These are phyloP conservation scores for Trichoderma erinaceum DNA, from an alignment of 495 filamentous ascomycete species.

Conservation along the genomic window DNA sequence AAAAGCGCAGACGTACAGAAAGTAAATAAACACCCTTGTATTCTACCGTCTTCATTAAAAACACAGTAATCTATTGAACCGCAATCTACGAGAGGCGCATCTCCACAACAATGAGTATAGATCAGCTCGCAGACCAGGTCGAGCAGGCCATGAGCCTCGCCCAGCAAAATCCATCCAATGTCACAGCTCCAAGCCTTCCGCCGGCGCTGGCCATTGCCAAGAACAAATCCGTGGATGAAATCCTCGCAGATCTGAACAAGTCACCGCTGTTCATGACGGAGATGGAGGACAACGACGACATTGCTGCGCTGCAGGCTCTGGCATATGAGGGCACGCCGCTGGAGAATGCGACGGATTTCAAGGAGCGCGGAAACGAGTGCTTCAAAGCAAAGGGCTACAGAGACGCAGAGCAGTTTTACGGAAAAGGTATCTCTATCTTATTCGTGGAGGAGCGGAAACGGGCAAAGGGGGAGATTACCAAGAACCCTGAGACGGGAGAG, in stretches of 20 bases:
- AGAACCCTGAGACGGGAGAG: slow-evolving; percentile 30
- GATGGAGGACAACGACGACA: slow-evolving; percentile 72
- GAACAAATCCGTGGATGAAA: slow-evolving; percentile 61
- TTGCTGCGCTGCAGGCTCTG: slow-evolving; percentile 82
- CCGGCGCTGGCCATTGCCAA: slow-evolving; percentile 53
- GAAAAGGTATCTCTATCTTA: slow-evolving; percentile 68
- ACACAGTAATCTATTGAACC: not conserved
- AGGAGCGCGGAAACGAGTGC: slow-evolving; percentile 84
- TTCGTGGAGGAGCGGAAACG: slow-evolving; percentile 48
- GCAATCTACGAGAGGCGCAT: not conserved
- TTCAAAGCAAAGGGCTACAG: slow-evolving; percentile 66
- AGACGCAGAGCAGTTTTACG: slow-evolving; percentile 88
- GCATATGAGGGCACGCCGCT: slow-evolving; percentile 85
- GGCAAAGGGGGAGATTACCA: slow-evolving; percentile 19
- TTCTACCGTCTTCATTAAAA: not conserved
- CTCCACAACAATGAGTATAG: slow-evolving; percentile 22
- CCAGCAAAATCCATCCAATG: slow-evolving; percentile 18
- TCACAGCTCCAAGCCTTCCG: slow-evolving; percentile 42
- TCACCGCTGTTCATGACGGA: slow-evolving; percentile 93
- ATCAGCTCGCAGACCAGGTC: slow-evolving; percentile 30
- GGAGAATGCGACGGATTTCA: slow-evolving; percentile 73
- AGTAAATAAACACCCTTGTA: too few species aligned
- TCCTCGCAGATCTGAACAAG: slow-evolving; percentile 68
- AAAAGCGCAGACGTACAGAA: too few species aligned
- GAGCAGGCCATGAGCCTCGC: slow-evolving; percentile 31